Conservation (phyloP, 768 basidiomycete genomes). For the Mycena vitilis region DNA sequence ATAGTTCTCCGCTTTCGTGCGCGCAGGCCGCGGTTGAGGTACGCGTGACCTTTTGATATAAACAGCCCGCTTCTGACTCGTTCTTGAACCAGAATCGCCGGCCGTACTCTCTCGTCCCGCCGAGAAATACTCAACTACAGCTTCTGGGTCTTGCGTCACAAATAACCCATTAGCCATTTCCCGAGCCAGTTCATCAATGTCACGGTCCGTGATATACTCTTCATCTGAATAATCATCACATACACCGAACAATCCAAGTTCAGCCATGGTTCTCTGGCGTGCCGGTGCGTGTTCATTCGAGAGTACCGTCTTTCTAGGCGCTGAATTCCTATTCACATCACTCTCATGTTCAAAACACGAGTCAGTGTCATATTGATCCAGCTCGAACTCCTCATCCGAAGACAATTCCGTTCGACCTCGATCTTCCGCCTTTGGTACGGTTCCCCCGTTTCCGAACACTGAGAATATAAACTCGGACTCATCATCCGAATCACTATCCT, state of each 20-base stretch:
- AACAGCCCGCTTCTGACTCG: not conserved
- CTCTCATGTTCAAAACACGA: too few relatives aligned
- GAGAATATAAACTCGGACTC: too few relatives aligned
- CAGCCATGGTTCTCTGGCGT: not conserved
- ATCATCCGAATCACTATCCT: too few relatives aligned
- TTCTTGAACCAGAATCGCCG: not conserved
- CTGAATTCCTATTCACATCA: too few relatives aligned
- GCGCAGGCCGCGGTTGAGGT: not conserved
- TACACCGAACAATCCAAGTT: not conserved
- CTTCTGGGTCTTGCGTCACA: not conserved
- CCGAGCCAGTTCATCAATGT: not conserved
- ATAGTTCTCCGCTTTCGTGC: slow-evolving; percentile 6
- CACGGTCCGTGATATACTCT: not conserved
- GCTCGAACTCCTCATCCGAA: too few relatives aligned
- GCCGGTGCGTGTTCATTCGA: too few relatives aligned
- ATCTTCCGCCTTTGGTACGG: too few relatives aligned
- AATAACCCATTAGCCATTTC: slow-evolving; percentile 2
- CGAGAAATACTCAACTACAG: not conserved
- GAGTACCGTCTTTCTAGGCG: too few relatives aligned
- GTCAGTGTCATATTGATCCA: too few relatives aligned
- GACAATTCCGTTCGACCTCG: too few relatives aligned
- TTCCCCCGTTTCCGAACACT: too few relatives aligned
- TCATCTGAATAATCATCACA: not conserved
- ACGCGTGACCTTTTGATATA: not conserved
- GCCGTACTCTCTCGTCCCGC: too few relatives aligned